Evolutionary conservation across 2,329 filamentous ascomycete genomes (phyloP).

Genomic region (Cercospora sp.): DNA sequence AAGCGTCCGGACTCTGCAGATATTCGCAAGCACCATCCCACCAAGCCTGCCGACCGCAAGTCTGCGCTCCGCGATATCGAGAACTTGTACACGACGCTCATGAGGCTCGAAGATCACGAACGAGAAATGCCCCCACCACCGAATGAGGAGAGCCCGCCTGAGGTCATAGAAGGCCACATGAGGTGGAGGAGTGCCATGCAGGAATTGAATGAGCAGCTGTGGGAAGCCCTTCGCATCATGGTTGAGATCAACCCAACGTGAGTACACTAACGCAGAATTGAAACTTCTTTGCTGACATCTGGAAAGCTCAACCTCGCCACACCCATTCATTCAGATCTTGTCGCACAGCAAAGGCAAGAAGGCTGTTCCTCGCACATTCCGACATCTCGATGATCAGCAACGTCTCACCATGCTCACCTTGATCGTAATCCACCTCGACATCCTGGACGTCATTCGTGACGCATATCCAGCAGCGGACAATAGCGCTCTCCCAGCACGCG

Average conservation of each 20-base stretch:
- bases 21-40: conserved; percentile 53
- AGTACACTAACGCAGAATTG: conserved; percentile 28
- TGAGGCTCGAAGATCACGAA: conserved; percentile 93
- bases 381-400: conserved; percentile 87
- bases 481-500: conserved; percentile 68
- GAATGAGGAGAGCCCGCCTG: conserved; percentile 64
- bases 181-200: conserved; percentile 75
- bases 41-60: conserved; percentile 69
- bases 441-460: conserved; percentile 82
- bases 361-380: conserved; percentile 90
- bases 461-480: conserved; percentile 73
- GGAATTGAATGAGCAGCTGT: conserved; percentile 75
- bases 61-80: conserved; percentile 84
- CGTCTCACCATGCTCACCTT: conserved; percentile 94
- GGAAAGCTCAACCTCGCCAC: conserved; percentile 65
- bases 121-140: conserved; percentile 72
- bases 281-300: conserved; percentile 13
- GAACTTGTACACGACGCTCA: conserved; percentile 79
- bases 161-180: conserved; percentile 70
- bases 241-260: conserved; percentile 72
- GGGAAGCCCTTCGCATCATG: conserved; percentile 86
- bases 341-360: conserved; percentile 96
- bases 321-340: conserved; percentile 95
- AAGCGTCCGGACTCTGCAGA: conserved; percentile 76
- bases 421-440: conserved; percentile 90